These are phyloP conservation scores for Paecilomyces sp. DNA, from an alignment of 2,329 filamentous ascomycete genomes.

Conservation along the genomic window DNA sequence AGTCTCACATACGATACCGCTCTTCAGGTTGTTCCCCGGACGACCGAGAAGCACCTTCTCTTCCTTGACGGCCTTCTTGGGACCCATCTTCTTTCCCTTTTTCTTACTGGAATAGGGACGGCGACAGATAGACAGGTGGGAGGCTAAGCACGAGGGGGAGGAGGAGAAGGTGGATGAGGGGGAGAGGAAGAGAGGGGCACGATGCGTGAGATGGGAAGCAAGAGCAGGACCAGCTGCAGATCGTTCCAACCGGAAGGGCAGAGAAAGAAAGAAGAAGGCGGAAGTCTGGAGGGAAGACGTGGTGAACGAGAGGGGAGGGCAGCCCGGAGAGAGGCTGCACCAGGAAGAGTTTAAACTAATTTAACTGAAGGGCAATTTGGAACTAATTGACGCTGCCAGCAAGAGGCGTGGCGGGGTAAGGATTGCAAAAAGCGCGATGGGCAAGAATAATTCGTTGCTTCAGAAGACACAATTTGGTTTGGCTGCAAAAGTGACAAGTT, in stretches of 20 bases:
- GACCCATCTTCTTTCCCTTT: slow-evolving; percentile 74
- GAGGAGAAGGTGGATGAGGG: slow-evolving; percentile 33
- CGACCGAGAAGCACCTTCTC: slow-evolving; percentile 95
- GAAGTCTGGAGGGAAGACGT: slow-evolving; percentile 21
- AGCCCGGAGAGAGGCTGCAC: slow-evolving; percentile 7
- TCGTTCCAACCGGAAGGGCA: slow-evolving; percentile 42
- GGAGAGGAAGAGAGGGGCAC: slow-evolving; percentile 20
- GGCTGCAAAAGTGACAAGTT: background rate
- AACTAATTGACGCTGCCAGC: too few relatives aligned
- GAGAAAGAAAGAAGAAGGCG: slow-evolving; percentile 48
- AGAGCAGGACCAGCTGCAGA: slow-evolving; percentile 62
- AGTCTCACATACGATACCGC: slow-evolving; percentile 83
- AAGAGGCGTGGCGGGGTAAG: slow-evolving; percentile 1
- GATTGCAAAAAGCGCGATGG: too few relatives aligned
- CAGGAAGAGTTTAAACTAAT: background rate
- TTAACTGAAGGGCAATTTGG: too few relatives aligned
- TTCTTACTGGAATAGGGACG: slow-evolving; percentile 51
- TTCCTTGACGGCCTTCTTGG: slow-evolving; percentile 86
- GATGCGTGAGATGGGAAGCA: slow-evolving; percentile 19
- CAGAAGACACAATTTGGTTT: background rate
- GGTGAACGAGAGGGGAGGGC: slow-evolving; percentile 18
- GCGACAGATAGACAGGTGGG: slow-evolving; percentile 13
- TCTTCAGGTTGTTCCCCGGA: slow-evolving; percentile 97
- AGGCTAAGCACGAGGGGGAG: slow-evolving; percentile 26
- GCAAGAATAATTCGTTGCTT: too few relatives aligned